phyloP scores from a whole-genome alignment of 176 grass and related monocot genomes.

The Ananas comosus region DNA sequence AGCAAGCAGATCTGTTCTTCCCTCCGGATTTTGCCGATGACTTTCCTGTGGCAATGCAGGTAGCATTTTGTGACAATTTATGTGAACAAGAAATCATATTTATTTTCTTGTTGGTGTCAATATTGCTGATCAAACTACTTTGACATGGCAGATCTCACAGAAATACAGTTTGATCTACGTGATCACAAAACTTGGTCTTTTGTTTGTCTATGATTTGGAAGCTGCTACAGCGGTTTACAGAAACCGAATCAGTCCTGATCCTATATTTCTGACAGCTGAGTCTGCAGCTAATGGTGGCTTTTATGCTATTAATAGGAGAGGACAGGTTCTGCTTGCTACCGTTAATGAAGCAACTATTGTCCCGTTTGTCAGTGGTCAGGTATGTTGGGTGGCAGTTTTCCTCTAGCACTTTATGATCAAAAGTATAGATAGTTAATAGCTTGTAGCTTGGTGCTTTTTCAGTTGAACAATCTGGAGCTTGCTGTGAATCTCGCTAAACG shows the following conservation, averaged over 20 bases:
- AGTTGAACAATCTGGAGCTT: slow-evolving; percentile 96
- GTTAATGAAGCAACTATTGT: slow-evolving; percentile 92
- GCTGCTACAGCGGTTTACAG: slow-evolving; percentile 89
- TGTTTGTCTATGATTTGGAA: slow-evolving; percentile 98
- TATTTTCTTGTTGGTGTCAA: neutral
- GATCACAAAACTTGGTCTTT: slow-evolving; percentile 88
- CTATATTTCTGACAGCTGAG: slow-evolving; percentile 92
- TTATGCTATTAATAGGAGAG: slow-evolving; percentile 95
- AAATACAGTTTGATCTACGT: slow-evolving; percentile 95
- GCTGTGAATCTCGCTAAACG: slow-evolving; percentile 99
- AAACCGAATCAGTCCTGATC: slow-evolving; percentile 96
- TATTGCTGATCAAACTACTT: neutral
- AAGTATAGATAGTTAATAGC: neutral
- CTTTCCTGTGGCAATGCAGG: slow-evolving; percentile 98
- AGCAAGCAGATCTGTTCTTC: slow-evolving; percentile 92
- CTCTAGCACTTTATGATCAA: slow-evolving; percentile 7
- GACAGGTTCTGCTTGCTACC: slow-evolving; percentile 90
- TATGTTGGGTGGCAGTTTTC: slow-evolving; percentile 25
- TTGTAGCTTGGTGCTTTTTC: slow-evolving; percentile 15
- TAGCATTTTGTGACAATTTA: slow-evolving; percentile 1
- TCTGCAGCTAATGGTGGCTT: slow-evolving; percentile 78
- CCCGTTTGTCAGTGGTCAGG: slow-evolving; percentile 84
- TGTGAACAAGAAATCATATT: neutral
- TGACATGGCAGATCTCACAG: slow-evolving; percentile 64
- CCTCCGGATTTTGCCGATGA: slow-evolving; percentile 96